phyloP scores from a whole-genome alignment of 768 basidiomycete species.

The Agrocybe chaxingu region DNA sequence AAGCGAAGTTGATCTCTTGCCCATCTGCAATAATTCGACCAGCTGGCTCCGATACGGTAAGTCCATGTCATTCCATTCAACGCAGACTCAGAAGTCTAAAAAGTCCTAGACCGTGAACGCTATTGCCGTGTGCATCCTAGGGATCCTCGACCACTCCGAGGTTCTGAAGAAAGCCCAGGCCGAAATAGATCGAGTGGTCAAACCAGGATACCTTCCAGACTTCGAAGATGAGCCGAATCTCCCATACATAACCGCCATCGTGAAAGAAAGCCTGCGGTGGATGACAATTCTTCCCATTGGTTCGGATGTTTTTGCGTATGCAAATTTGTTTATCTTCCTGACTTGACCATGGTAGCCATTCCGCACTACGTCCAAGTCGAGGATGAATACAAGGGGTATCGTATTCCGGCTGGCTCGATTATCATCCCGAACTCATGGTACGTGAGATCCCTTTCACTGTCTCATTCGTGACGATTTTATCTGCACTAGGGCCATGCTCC shows the following conservation, averaged over 20 bases:
- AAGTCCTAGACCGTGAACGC: constrained; percentile 19
- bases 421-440: constrained; percentile 32
- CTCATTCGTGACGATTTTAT: background rate
- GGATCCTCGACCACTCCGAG: constrained; percentile 26
- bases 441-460: background rate
- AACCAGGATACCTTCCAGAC: constrained; percentile 27
- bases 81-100: background rate
- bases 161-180: constrained; percentile 28
- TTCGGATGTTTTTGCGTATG: constrained; percentile 2
- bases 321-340: background rate
- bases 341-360: background rate
- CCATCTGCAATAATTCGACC: too few relatives aligned
- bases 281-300: constrained; percentile 22
- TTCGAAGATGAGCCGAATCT: constrained; percentile 23
- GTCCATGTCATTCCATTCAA: background rate
- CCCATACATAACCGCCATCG: constrained; percentile 29
- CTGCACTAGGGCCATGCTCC: constrained; percentile 34
- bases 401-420: constrained; percentile 28
- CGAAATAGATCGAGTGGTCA: constrained; percentile 31
- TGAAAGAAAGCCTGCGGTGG: constrained; percentile 27
- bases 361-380: constrained; percentile 24
- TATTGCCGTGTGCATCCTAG: constrained; percentile 25
- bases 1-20: too few relatives aligned
- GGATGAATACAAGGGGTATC: constrained; percentile 28
- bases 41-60: constrained; percentile 15